phyloP scores from a whole-genome alignment of 1,284 basidiomycete species.

The Serendipita sp. region DNA sequence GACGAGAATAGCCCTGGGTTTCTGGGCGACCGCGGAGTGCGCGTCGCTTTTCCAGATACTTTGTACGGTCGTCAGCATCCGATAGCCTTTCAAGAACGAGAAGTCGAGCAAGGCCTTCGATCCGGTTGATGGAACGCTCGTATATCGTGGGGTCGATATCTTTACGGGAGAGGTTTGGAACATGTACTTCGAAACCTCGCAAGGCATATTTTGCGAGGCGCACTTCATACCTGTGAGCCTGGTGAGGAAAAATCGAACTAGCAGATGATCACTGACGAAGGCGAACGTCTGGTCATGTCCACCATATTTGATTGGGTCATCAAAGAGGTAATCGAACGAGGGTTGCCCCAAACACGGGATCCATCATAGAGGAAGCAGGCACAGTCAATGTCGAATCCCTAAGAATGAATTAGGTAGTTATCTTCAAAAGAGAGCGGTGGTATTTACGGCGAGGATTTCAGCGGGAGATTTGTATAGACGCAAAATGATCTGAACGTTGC shows the following conservation, averaged over 20 bases:
- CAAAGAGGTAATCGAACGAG: conserved; percentile 38
- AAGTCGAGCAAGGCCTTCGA: conserved; percentile 42
- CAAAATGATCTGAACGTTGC: conserved; percentile 41
- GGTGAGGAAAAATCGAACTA: neutral
- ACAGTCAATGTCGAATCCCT: conserved; percentile 40
- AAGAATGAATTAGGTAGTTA: neutral
- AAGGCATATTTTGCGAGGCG: conserved; percentile 40
- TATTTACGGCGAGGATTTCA: conserved; percentile 36
- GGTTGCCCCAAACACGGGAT: conserved; percentile 39
- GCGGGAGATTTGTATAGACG: conserved; percentile 42
- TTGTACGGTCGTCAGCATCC: conserved; percentile 27
- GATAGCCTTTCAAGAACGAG: conserved; percentile 42
- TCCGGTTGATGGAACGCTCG: conserved; percentile 38
- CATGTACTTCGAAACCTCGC: conserved; percentile 39
- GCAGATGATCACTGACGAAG: conserved; percentile 23
- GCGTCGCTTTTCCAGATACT: conserved; percentile 33
- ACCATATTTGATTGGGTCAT: conserved; percentile 48
- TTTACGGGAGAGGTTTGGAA: conserved; percentile 33
- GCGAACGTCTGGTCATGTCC: conserved; percentile 41
- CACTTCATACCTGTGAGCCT: conserved; percentile 31
- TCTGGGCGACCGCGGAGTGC: conserved; percentile 34
- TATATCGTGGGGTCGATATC: conserved; percentile 47
- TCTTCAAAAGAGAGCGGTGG: neutral
- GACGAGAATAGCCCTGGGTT: conserved; percentile 12
- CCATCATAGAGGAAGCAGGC: conserved; percentile 44